Evolutionary conservation across 2,329 filamentous ascomycete species (phyloP).

Genomic region (Trichoderma atrobrunneum): DNA sequence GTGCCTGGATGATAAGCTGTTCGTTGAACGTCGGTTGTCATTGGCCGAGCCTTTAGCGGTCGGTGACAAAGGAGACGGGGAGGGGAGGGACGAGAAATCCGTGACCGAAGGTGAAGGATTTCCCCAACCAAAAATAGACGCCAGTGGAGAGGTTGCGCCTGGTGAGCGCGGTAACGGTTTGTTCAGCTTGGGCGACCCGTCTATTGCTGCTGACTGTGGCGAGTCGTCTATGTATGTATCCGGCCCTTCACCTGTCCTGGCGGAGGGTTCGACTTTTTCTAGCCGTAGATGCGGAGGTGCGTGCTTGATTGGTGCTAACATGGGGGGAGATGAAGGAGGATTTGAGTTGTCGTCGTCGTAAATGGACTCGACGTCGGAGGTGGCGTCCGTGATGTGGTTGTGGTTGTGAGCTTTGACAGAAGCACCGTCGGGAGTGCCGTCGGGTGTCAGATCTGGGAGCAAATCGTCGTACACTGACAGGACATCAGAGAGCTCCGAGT

Average conservation of each 20-base stretch:
- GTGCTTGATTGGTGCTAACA: slow-evolving; percentile 46
- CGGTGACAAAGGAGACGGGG: slow-evolving; percentile 52
- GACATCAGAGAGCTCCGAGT: slow-evolving; percentile 42
- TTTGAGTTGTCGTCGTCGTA: slow-evolving; percentile 37
- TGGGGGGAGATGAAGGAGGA: slow-evolving; percentile 43
- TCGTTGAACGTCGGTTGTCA: slow-evolving; percentile 31
- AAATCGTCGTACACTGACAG: slow-evolving; percentile 45
- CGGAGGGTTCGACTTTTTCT: slow-evolving; percentile 39
- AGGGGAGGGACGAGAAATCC: slow-evolving; percentile 54
- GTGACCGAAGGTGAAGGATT: slow-evolving; percentile 45
- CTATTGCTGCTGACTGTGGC: slow-evolving; percentile 29
- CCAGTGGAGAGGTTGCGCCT: slow-evolving; percentile 46
- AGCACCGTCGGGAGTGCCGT: slow-evolving; percentile 28
- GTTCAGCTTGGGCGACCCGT: slow-evolving; percentile 43
- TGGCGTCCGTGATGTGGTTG: slow-evolving; percentile 31
- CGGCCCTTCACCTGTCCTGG: slow-evolving; percentile 27
- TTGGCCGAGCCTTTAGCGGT: slow-evolving; percentile 35
- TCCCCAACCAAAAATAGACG: slow-evolving; percentile 54
- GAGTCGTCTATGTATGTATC: slow-evolving; percentile 28
- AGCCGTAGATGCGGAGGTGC: slow-evolving; percentile 54
- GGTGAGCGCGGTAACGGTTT: slow-evolving; percentile 57
- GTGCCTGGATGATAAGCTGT: slow-evolving; percentile 33
- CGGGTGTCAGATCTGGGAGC: slow-evolving; percentile 36
- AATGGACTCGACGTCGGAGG: slow-evolving; percentile 23
- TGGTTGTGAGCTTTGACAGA: slow-evolving; percentile 28